Evolutionary conservation across 352 stramenopile species (phyloP), one percentile per base, ranked within the genome.

Genomic region (Peronospora tabacina): DNA sequence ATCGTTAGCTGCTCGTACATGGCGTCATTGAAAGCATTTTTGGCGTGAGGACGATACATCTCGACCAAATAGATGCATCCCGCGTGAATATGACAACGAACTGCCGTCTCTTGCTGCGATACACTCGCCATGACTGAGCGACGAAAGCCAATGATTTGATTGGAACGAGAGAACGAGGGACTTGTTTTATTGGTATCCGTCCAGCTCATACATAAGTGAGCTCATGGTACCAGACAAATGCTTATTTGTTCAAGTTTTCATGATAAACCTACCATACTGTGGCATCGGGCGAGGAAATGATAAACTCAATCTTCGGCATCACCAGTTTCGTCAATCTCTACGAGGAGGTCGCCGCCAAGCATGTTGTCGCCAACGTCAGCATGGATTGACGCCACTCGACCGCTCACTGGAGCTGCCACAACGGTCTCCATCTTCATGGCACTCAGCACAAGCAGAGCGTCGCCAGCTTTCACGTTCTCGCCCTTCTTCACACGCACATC

Each of bases 401-500:
- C 96, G 34, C 72, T 77, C 42, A 93, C 83, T 1, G 95, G 86
- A 19, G 93, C 86, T 35, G 86, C 68, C 28, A 98, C 90, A 22
- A 96, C 85, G 3, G 94, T 98, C 77, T 98, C 95, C 96, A 99
- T 99, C 76, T 99, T 99, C 94, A 98, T 98, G 47, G 96, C 96
- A 26, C 78, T 96, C 39, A 98, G 70, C 38, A 98, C 85, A 22
- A 98, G 71, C 29, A 99, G 78, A 24, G 90, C 82, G 53, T 95
- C 70, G 36, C 95, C 96, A 15, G 78, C 80, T 63, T 97, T 95
- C 13, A 99, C 85, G 29, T 84, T 78, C 61, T 98, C 80, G 29
- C 94, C 94, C 32, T 77, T 75, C 58, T 94, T 93, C 19, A 97
- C 90, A 63, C 89, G 95, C 43, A 97, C 93, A 42, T 98, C 94